Base-by-base conservation (phyloP, 768 basidiomycete genomes). In the Megacollybia marginata region DNA sequence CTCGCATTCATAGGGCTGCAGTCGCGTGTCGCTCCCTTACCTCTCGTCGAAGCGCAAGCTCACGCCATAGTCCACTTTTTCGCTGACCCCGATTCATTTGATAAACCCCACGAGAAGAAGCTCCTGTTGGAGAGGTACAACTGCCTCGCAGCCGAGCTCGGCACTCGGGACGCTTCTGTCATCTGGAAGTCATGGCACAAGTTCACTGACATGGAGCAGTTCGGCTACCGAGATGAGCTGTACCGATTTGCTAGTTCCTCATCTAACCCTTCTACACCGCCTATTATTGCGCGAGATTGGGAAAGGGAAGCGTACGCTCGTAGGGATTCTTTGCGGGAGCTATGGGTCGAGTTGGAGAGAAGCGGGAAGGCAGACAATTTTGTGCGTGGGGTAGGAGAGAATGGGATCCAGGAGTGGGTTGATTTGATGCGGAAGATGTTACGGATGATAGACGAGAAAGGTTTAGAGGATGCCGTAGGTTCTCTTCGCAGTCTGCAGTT, bases 11-110 rank as follows among this genome's bases (percentile, higher is more conserved):
- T 86, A 46, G 79, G 86, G 2, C 74, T 90, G 10, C 70, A 71
- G 1, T 60, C 70, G 23, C 67, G 69, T 33, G 79, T 89, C 19
- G 74, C 74, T 0, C 92, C 92, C 2, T 76, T 94, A 51, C 91
- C 89, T 1, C 59, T 92, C 0, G 71, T 84, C 44, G 90, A 96
- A 63, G 79, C 78, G 0, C 93, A 95, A 65, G 83, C 84, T 1
- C 77, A 75, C 0, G 83, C 80, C 2, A 72, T 79, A 7, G 61
- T 82, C 18, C 70, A 71, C 19, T 78, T 74, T 0, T 85, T 88
- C 52, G 67, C 68, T 12, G 56, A 79, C 47, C 80, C 79, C 1
- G 60, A 61, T 20, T 62, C 71, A 18, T 64, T 88, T 7, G 74
- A 88, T 53, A 49, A 61, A 32, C 63, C 66, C 3, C 57, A 63